phyloP scores from a whole-genome alignment of 1,139 yeast genomes.

The Entelexis paramagnoliae region DNA sequence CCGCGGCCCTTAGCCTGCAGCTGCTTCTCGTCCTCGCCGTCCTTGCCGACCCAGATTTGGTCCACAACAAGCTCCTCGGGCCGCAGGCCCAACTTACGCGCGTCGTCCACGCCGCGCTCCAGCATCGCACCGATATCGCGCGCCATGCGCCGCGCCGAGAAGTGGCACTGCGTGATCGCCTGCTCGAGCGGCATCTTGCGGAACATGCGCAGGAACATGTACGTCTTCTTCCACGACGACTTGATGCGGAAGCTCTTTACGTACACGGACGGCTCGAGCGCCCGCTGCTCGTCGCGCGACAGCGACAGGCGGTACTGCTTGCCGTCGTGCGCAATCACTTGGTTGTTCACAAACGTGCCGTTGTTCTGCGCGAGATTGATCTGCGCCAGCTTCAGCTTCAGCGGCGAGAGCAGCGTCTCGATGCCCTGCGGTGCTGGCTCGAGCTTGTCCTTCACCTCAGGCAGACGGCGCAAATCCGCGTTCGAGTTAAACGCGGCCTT shows the following conservation, averaged over 20 bases:
- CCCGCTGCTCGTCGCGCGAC: slow-evolving; percentile 53
- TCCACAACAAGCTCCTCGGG: slow-evolving; percentile 59
- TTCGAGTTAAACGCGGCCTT: slow-evolving; percentile 16
- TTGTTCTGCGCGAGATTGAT: slow-evolving; percentile 46
- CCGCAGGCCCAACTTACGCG: slow-evolving; percentile 48
- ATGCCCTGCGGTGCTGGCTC: slow-evolving; percentile 35
- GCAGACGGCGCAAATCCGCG: slow-evolving; percentile 22
- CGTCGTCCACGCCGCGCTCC: slow-evolving; percentile 62
- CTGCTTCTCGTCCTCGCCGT: slow-evolving; percentile 63
- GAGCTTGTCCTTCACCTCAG: slow-evolving; percentile 20
- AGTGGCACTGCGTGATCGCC: slow-evolving; percentile 90
- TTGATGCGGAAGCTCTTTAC: slow-evolving; percentile 69
- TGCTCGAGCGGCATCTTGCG: slow-evolving; percentile 57
- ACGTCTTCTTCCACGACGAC: slow-evolving; percentile 80
- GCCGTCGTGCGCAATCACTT: slow-evolving; percentile 43
- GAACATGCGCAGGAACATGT: slow-evolving; percentile 65
- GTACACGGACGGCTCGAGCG: slow-evolving; percentile 76
- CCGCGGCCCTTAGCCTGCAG: slow-evolving; percentile 89
- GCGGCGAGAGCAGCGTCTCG: slow-evolving; percentile 48
- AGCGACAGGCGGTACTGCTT: slow-evolving; percentile 48
- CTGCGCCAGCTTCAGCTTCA: slow-evolving; percentile 56
- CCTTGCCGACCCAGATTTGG: slow-evolving; percentile 88
- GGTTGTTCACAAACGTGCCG: slow-evolving; percentile 67
- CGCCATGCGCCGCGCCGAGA: slow-evolving; percentile 69
- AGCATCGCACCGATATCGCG: slow-evolving; percentile 70